Base-by-base conservation (phyloP, 2,329 filamentous ascomycete genomes). In the Colletotrichum acutatum region DNA sequence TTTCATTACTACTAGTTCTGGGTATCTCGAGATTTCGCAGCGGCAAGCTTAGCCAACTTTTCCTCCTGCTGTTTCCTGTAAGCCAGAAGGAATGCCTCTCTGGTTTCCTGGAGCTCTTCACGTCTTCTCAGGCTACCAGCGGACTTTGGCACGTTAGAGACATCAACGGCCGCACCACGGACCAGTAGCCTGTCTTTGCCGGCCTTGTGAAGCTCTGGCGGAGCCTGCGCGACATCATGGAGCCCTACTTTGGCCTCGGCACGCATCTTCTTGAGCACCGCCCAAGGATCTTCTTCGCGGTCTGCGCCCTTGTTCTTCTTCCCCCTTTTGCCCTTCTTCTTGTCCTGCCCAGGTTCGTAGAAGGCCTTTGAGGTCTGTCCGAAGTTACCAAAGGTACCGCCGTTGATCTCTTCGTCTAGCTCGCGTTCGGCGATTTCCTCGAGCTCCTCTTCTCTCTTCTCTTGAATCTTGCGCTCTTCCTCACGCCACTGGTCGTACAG, bases 401-500 rank as follows among this genome's bases (percentile, higher is more conserved):
- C 86, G 8, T 82, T 84, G 69, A 88, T 88, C 24, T 86, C 84
- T n/a, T 89, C 86, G 74, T 91, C 90, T 57, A 92, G 81, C 74
- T 93, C 91, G 24, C 85, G 84, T 66, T 90, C 90, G 68, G 92
- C 90, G 76, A 90, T 90, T 53, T 89, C 84, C 77, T 93, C 91
- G 62, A 90, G 83, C 72, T 92, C 90, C 63, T 94, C 92, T 58
- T 92, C 91, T 66, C 88, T 89, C 76, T 90, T 86, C 63, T 92
- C 91, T 75, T 90, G 85, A 54, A 91, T 85, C 79, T 90, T 90
- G 64, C 85, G 85, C 26, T 93, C 92, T 77, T 92, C 89, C 76
- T 91, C 91, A 66, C 89, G 86, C 88, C 93, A 95, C 76, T 96
- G 94, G 57, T 93, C 92, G 80, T 95, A 94, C 75, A 94, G 88